phyloP scores from a whole-genome alignment of 345 rosid genomes.

The Euphorbia peplus region DNA sequence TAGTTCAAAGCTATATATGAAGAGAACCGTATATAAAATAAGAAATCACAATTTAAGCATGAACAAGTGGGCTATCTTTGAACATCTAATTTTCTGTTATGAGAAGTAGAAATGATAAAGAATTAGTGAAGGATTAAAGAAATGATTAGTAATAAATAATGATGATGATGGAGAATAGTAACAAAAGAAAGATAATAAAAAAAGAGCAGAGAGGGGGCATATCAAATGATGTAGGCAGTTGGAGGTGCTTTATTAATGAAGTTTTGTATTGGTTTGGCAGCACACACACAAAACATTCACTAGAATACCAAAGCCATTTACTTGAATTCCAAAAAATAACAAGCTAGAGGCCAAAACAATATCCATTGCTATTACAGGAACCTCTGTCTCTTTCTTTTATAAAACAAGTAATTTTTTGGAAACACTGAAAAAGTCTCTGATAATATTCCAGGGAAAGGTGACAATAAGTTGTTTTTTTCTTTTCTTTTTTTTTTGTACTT shows the following conservation, averaged over 20 bases:
- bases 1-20: too few relatives aligned
- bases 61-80: neutral
- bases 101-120: neutral
- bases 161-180: too few relatives aligned
- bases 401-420: neutral
- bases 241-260: too few relatives aligned
- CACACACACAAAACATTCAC: too few relatives aligned
- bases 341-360: slow-evolving; percentile 17
- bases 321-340: neutral
- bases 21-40: neutral
- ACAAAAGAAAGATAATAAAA: too few relatives aligned
- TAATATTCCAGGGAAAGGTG: slow-evolving; percentile 26
- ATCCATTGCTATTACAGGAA: slow-evolving; percentile 9
- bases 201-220: too few relatives aligned
- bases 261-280: too few relatives aligned
- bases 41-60: neutral
- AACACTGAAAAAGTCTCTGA: slow-evolving; percentile 19
- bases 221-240: too few relatives aligned
- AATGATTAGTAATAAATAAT: slow-evolving; percentile 9
- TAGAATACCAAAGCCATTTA: neutral
- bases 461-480: too few relatives aligned
- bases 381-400: neutral
- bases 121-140: neutral
- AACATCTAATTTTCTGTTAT: too few relatives aligned
- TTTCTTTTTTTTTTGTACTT: slow-evolving; percentile 14